Percentiles rank a stretch among this genome's conserved stretches.
Conservation (phyloP, 371 early-diverging fungal genomes). For the Mortierella sp. region DNA sequence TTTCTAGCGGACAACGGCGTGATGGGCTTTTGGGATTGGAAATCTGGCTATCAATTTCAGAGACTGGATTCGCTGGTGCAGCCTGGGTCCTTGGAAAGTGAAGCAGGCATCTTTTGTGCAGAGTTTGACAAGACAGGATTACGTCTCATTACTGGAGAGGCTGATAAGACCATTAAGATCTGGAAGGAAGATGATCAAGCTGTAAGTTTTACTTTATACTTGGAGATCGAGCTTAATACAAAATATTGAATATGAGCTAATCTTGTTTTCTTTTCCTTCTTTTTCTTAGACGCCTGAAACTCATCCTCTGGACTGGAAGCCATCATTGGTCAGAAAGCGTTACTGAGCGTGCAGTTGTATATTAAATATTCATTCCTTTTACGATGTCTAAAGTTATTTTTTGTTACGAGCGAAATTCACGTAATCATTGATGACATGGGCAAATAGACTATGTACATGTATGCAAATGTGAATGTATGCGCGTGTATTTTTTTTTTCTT, state of each 20-base stretch:
- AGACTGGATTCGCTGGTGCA: conserved; percentile 86
- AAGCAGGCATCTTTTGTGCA: conserved; percentile 95
- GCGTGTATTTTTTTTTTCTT: neutral
- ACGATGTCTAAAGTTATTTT: too few species aligned
- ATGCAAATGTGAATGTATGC: neutral
- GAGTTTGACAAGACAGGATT: conserved; percentile 95
- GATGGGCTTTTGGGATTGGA: conserved; percentile 98
- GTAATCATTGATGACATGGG: too few species aligned
- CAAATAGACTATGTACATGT: neutral
- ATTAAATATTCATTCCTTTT: conserved; percentile 59
- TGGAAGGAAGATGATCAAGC: conserved; percentile 88
- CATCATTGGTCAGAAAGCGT: conserved; percentile 32
- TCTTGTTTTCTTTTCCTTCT: neutral
- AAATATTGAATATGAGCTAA: neutral
- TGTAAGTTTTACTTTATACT: conserved; percentile 55
- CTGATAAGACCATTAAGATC: conserved; percentile 98
- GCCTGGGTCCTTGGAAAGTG: conserved; percentile 97
- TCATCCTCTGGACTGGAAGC: conserved; percentile 45
- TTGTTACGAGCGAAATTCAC: neutral
- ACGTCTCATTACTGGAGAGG: conserved; percentile 97
- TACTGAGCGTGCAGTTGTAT: conserved; percentile 19
- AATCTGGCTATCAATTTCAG: conserved; percentile 95
- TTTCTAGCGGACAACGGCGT: conserved; percentile 88
- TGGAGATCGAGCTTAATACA: neutral
- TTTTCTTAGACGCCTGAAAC: conserved; percentile 30